Conservation (phyloP, 495 filamentous ascomycete species). For the Penicillium angulare region DNA sequence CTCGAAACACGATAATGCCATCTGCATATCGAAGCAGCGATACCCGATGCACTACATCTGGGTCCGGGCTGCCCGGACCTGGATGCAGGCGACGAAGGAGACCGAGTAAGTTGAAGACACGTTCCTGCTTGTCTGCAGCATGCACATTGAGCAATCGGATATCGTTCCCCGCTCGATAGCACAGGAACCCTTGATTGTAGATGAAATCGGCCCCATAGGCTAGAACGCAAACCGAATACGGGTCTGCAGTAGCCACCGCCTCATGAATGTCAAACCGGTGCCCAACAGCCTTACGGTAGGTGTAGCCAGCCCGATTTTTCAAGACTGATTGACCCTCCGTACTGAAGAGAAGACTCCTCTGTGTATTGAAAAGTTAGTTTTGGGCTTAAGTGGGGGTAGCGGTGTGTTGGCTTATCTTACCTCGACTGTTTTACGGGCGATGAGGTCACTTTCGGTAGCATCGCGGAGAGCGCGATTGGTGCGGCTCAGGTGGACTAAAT, state of each 20-base stretch:
- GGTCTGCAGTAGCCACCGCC: slow-evolving; percentile 60
- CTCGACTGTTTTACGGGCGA: slow-evolving; percentile 59
- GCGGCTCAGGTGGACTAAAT: slow-evolving; percentile 43
- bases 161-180: slow-evolving; percentile 54
- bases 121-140: slow-evolving; percentile 46
- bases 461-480: slow-evolving; percentile 53
- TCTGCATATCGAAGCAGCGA: slow-evolving; percentile 61
- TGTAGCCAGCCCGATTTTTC: slow-evolving; percentile 43
- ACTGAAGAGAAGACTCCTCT: slow-evolving; percentile 56
- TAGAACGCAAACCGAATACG: slow-evolving; percentile 59
- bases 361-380: slow-evolving; percentile 14
- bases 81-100: slow-evolving; percentile 40
- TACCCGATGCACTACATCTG: slow-evolving; percentile 46
- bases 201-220: slow-evolving; percentile 61
- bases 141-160: slow-evolving; percentile 67
- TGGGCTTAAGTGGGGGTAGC: neutral
- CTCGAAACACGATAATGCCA: slow-evolving; percentile 56
- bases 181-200: slow-evolving; percentile 62
- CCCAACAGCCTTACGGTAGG: slow-evolving; percentile 56
- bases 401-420: slow-evolving; percentile 35
- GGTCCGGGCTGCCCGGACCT: slow-evolving; percentile 14
- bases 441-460: slow-evolving; percentile 57
- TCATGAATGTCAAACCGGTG: slow-evolving; percentile 59
- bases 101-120: slow-evolving; percentile 55
- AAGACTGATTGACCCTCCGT: slow-evolving; percentile 56